Base-by-base conservation (phyloP, 2,329 filamentous ascomycete species). In the Aspergillus sojae region DNA sequence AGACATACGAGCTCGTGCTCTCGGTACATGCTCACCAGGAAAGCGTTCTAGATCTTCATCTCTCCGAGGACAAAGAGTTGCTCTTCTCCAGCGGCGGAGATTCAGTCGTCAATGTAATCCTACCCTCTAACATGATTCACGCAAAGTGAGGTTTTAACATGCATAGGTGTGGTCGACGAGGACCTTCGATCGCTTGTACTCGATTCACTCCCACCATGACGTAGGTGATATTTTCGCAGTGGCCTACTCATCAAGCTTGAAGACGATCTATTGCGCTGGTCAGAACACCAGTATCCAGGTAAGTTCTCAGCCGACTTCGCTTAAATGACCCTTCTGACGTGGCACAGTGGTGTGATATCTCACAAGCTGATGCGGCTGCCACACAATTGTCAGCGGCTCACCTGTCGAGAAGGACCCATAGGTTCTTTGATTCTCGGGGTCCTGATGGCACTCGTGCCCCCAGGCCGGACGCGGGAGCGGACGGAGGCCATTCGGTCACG, bases 221-320 rank as follows among this genome's bases (percentile, higher is more conserved):
- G 91, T 97, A 46, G 95, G 95, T 64, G 95, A 99, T 80, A 88
- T 99, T 63, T 98, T 98, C 77, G 96, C 93, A 70, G 89, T 97
- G n/a, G 91, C 90, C 1, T 97, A 96, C 77, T 97, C 93, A 4
- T 81, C 88, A 7, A 85, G 88, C 68, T 84, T 92, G 71, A 87
- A 94, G 69, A 96, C 91, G 0, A 85, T 97, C 4, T 98, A 97
- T 76, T 86, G 97, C 50, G 95, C 95, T 62, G 92, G 93, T 0
- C 95, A 98, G 75, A 97, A 98, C 74, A 95, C 93, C 9, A 93
- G 91, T 45, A 95, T 97, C 58, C 94, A 97, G 74, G 83, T 85
- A 78, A 46, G 63, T 36, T 3, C 14, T 12, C 16, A 28, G 14
- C 26, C 6, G 4, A 9, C 14, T 46, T 32, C 23, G 26, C 28